phyloP scores from a whole-genome alignment of 1,139 yeast genomes.

The Debaryomyces subglobosus region DNA sequence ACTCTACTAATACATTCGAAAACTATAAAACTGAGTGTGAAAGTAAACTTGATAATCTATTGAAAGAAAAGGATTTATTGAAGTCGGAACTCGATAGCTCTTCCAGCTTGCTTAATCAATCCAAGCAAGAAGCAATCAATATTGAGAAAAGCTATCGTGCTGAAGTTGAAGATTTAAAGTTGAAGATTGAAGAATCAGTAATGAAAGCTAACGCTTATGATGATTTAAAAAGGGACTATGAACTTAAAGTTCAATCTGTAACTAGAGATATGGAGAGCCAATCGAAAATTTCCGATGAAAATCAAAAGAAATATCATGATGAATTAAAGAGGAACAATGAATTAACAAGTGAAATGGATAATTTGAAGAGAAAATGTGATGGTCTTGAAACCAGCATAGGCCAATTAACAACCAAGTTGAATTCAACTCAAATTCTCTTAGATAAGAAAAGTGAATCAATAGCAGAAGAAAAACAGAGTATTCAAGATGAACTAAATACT shows the following conservation, averaged over 20 bases:
- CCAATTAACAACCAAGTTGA: constrained; percentile 31
- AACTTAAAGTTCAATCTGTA: constrained; percentile 32
- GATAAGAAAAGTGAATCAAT: constrained; percentile 29
- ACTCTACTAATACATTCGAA: constrained; percentile 43
- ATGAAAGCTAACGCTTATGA: constrained; percentile 42
- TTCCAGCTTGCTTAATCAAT: constrained; percentile 17
- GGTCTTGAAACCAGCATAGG: constrained; percentile 39
- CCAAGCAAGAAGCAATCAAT: constrained; percentile 21
- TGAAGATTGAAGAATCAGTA: constrained; percentile 24
- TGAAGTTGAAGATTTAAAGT: constrained; percentile 27
- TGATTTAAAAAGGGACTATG: constrained; percentile 36
- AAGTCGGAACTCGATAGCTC: constrained; percentile 24
- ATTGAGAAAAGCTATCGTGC: constrained; percentile 17
- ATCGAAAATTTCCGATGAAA: constrained; percentile 47
- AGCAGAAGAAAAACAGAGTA: constrained; percentile 27
- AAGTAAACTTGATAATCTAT: constrained; percentile 22
- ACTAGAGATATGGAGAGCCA: constrained; percentile 55
- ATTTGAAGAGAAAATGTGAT: constrained; percentile 46
- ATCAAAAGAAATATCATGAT: constrained; percentile 58
- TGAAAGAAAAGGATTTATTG: constrained; percentile 26
- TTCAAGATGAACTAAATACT: constrained; percentile 57
- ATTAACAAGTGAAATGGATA: constrained; percentile 48
- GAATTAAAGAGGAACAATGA: constrained; percentile 62
- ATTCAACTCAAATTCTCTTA: constrained; percentile 20
- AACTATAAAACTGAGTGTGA: constrained; percentile 32